Conservation (phyloP, 2,329 filamentous ascomycete species). For the Paraconiothyrium brasiliense region DNA sequence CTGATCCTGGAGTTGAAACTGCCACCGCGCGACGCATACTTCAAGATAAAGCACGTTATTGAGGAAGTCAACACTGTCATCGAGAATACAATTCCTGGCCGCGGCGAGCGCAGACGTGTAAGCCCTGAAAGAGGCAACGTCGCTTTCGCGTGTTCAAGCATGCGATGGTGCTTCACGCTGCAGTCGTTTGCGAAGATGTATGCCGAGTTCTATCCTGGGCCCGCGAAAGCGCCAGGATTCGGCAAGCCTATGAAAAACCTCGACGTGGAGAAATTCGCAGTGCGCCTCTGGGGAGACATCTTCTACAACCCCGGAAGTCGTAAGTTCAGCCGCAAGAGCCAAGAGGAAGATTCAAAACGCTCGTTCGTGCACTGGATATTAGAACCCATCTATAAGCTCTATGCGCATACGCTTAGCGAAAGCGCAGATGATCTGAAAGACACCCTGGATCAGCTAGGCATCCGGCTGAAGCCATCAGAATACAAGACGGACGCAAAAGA, state of each 20-base stretch:
- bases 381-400: slow-evolving; percentile 97
- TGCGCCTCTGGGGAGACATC: slow-evolving; percentile 92
- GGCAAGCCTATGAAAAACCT: slow-evolving; percentile 56
- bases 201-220: slow-evolving; percentile 80
- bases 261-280: slow-evolving; percentile 82
- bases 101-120: slow-evolving; percentile 79
- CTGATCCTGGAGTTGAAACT: slow-evolving; percentile 93
- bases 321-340: slow-evolving; percentile 87
- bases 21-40: slow-evolving; percentile 94
- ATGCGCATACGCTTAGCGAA: slow-evolving; percentile 92
- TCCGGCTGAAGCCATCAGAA: slow-evolving; percentile 89
- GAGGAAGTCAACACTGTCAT: slow-evolving; percentile 98
- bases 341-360: slow-evolving; percentile 81
- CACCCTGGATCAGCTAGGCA: slow-evolving; percentile 81
- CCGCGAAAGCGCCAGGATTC: slow-evolving; percentile 43
- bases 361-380: slow-evolving; percentile 95
- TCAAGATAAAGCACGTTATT: slow-evolving; percentile 98
- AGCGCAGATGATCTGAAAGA: slow-evolving; percentile 83
- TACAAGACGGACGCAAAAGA: slow-evolving; percentile 90
- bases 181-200: slow-evolving; percentile 98
- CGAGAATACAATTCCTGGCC: slow-evolving; percentile 83
- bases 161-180: slow-evolving; percentile 97
- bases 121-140: slow-evolving; percentile 98
- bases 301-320: slow-evolving; percentile 93
- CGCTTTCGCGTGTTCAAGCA: slow-evolving; percentile 90